phyloP scores from a whole-genome alignment of 805 yeast species.

The Zygosaccharomyces siamensis region DNA sequence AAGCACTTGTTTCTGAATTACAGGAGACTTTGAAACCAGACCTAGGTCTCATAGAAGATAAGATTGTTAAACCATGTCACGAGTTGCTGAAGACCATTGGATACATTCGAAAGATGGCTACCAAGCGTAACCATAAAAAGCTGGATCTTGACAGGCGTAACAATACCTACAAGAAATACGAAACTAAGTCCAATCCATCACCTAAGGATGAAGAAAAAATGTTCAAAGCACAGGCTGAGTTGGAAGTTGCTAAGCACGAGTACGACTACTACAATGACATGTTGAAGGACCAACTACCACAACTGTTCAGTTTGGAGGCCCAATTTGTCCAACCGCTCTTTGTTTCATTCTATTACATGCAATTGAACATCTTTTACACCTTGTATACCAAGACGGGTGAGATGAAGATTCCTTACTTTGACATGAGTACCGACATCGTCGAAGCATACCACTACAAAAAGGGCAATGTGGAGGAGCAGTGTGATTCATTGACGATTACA shows the following conservation, averaged over 20 bases:
- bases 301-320: constrained; percentile 80
- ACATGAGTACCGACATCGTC: constrained; percentile 74
- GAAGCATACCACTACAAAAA: constrained; percentile 76
- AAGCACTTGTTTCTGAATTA: constrained; percentile 80
- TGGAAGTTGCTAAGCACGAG: constrained; percentile 89
- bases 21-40: constrained; percentile 88
- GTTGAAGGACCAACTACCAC: constrained; percentile 86
- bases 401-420: constrained; percentile 95
- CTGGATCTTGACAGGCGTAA: constrained; percentile 86
- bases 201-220: constrained; percentile 87
- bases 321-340: constrained; percentile 91
- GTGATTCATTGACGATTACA: constrained; percentile 85
- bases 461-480: constrained; percentile 84
- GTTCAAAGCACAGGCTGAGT: constrained; percentile 85
- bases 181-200: constrained; percentile 75
- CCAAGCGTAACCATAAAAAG: constrained; percentile 93
- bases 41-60: constrained; percentile 81
- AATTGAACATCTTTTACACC: constrained; percentile 92
- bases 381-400: constrained; percentile 88
- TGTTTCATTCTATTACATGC: constrained; percentile 95
- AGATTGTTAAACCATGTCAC: constrained; percentile 87
- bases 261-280: constrained; percentile 93
- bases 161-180: constrained; percentile 63
- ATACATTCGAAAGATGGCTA: constrained; percentile 85
- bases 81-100: constrained; percentile 80